Percentiles rank a stretch among this genome's conserved stretches.
Conservation (phyloP, 1,139 yeast genomes). For the Arxiozyma bovina region DNA sequence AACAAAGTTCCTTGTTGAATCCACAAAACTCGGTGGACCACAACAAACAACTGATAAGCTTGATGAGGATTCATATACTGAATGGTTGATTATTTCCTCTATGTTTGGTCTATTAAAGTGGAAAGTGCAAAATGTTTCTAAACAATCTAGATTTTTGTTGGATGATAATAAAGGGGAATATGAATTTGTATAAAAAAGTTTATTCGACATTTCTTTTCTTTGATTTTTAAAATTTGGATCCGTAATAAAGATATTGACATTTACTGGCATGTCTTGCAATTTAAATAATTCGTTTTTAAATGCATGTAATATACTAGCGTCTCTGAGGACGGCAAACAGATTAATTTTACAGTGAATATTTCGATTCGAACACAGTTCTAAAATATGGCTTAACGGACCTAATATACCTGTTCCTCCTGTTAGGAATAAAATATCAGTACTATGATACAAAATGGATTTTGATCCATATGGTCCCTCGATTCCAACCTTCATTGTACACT, state of each 20-base stretch:
- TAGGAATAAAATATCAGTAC: constrained; percentile 45
- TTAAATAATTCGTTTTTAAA: constrained; percentile 30
- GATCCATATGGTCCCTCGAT: constrained; percentile 62
- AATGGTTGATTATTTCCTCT: constrained; percentile 32
- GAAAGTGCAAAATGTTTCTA: constrained; percentile 29
- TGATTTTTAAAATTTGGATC: constrained; percentile 6
- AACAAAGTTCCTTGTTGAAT: constrained; percentile 38
- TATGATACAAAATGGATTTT: constrained; percentile 44
- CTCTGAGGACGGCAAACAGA: constrained; percentile 42
- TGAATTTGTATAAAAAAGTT: constrained; percentile 11
- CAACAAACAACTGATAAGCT: constrained; percentile 39
- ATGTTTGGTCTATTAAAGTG: constrained; percentile 43
- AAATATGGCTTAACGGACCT: constrained; percentile 37
- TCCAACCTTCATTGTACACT: constrained; percentile 32
- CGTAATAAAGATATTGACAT: constrained; percentile 23
- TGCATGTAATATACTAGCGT: constrained; percentile 35
- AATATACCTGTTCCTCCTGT: constrained; percentile 78
- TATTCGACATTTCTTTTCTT: background rate
- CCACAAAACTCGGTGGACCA: constrained; percentile 48
- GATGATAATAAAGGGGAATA: constrained; percentile 16
- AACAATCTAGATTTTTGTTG: background rate
- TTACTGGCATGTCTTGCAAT: constrained; percentile 35
- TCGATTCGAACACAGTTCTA: constrained; percentile 15
- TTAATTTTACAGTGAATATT: constrained; percentile 32
- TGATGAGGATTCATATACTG: constrained; percentile 34